Conservation (phyloP, 345 rosid genomes). For the Lenwebbia sp. region DNA sequence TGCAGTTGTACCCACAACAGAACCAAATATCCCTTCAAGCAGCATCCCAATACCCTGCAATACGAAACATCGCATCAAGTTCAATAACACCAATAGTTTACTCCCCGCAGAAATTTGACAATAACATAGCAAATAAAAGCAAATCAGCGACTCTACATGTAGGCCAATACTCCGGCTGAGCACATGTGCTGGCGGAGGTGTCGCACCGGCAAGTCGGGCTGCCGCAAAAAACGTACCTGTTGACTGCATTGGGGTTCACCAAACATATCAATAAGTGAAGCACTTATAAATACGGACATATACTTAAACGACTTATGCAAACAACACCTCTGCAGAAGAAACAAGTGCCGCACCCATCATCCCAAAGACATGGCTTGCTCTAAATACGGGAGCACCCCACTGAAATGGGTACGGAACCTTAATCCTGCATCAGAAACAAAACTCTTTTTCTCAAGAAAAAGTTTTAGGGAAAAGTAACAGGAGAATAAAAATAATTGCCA, state of each 20-base stretch:
- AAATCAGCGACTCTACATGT: slow-evolving; percentile 32
- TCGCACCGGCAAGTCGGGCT: slow-evolving; percentile 84
- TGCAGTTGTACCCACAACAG: slow-evolving; percentile 76
- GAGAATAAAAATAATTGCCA: neutral
- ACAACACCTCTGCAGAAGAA: slow-evolving; percentile 75
- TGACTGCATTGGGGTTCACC: slow-evolving; percentile 37
- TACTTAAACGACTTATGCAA: neutral
- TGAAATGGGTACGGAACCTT: slow-evolving; percentile 90
- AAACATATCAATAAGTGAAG: neutral
- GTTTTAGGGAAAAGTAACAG: neutral
- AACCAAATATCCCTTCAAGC: slow-evolving; percentile 83
- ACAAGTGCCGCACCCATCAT: slow-evolving; percentile 95
- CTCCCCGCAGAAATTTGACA: neutral
- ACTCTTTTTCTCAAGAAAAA: neutral
- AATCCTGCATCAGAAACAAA: slow-evolving; percentile 39
- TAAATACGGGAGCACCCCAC: slow-evolving; percentile 95
- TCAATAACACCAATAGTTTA: neutral
- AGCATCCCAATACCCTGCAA: slow-evolving; percentile 76
- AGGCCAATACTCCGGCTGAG: slow-evolving; percentile 83
- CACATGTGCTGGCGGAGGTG: slow-evolving; percentile 91
- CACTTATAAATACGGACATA: neutral
- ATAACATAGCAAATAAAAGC: neutral
- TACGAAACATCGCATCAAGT: neutral
- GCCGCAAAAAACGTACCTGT: slow-evolving; percentile 82
- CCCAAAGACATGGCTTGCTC: slow-evolving; percentile 91